These are phyloP conservation scores for Citrus trifoliata DNA, from an alignment of 345 rosid genomes.

Conservation along the genomic window DNA sequence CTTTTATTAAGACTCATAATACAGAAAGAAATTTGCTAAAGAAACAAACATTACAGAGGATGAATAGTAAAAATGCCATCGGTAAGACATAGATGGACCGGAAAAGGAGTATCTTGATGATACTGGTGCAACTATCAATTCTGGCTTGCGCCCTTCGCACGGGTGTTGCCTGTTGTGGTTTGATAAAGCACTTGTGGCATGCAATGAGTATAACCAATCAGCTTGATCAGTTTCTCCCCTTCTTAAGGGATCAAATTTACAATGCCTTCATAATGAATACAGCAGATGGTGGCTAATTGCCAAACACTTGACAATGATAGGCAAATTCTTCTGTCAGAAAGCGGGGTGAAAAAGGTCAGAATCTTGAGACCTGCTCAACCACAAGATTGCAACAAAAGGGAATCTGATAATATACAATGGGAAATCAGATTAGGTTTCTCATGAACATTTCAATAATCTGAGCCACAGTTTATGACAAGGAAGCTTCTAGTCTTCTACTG, in stretches of 20 bases:
- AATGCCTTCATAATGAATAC: background rate
- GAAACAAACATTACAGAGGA: no score
- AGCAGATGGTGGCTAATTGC: background rate
- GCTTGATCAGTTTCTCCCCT: constrained; percentile 23
- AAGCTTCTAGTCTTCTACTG: background rate
- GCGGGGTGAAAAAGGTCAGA: background rate
- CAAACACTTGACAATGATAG: background rate
- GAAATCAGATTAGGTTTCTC: background rate
- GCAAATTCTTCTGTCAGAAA: background rate
- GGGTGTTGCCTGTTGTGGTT: no score
- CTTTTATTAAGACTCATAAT: background rate
- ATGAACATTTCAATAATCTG: background rate
- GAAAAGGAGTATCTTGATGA: no score
- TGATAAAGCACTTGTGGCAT: background rate
- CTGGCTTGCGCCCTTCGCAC: no score
- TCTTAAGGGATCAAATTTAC: constrained; percentile 17
- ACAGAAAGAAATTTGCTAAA: background rate
- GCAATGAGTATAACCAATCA: constrained; percentile 26
- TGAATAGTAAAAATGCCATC: no score
- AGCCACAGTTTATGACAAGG: background rate
- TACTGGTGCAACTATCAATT: no score
- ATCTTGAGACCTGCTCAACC: background rate
- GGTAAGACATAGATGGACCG: no score
- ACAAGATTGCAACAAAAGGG: background rate
- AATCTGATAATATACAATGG: background rate